Base-by-base conservation (phyloP, 2,329 filamentous ascomycete genomes). In the Aspergillaceae sp. region DNA sequence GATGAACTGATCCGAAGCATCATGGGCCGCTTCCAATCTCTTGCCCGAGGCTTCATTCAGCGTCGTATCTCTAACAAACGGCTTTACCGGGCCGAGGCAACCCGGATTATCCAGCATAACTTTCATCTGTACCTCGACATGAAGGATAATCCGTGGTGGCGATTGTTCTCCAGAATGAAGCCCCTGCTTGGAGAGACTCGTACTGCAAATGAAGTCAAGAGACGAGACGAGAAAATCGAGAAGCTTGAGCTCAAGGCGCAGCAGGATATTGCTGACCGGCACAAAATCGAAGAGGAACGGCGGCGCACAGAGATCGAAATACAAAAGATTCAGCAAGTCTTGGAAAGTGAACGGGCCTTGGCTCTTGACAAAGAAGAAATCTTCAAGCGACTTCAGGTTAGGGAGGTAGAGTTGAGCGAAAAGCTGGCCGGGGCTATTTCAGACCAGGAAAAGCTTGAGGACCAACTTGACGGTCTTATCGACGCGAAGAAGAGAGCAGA, bases 351-450 rank as follows among this genome's bases (percentile, higher is more conserved):
- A 67, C 82, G 92, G 42, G 87, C 91, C n/a, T 75, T 98, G 37
- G 92, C 92, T 1, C 73, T 98, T 4, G 92, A 99, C 68, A 98
- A 98, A 64, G 94, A 99, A 63, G 92, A 98, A 60, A 98, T 99
- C 49, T 98, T 97, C 74, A 94, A 91, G 63, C 82, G 94, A n/a
- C 75, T 98, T 26, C 92, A 96, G 62, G 73, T 84, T 44, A 85
- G 92, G n/a, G 92, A 98, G 67, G 78, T 82, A 7, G 91, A 98
- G 63, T 77, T 99, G 3, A 87, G 84, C 44, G 94, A 98, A 60
- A 96, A 97, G 70, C 78, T 99, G 29, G 80, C 88, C 34, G 91
- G 87, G 35, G 91, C 91, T 29, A 81, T 97, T 49, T 86, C 94
- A 26, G 94, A 99, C 57, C 91, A 97, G 63, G 91, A 97, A 62